A percentile compares a stretch with the other conserved stretches of the same genome.
phyloP scores from a whole-genome alignment of 2,329 filamentous ascomycete species.

The Alternaria atra region DNA sequence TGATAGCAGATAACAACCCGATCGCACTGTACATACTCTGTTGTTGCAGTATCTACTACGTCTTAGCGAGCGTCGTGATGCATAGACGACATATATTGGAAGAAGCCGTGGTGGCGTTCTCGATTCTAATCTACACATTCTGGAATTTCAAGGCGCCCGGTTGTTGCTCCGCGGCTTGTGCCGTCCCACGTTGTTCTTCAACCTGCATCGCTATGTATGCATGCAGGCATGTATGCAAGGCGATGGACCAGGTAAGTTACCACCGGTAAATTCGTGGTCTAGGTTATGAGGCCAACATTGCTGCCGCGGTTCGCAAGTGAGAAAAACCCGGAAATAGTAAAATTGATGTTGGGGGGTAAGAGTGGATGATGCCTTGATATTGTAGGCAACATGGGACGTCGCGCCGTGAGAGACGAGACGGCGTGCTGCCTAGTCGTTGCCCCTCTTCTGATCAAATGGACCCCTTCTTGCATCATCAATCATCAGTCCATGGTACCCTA shows the following conservation, averaged over 20 bases:
- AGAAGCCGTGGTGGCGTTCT: background rate
- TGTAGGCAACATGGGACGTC: background rate
- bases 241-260: background rate
- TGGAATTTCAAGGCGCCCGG: background rate
- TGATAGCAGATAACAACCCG: slow-evolving; percentile 1
- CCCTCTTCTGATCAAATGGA: background rate
- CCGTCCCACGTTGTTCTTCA: background rate
- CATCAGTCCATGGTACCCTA: background rate
- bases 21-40: background rate
- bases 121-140: background rate
- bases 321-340: background rate
- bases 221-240: background rate
- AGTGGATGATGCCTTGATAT: slow-evolving; percentile 1
- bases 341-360: background rate
- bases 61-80: background rate
- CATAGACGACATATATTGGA: background rate
- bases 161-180: background rate
- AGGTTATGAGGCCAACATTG: background rate
- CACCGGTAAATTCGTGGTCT: background rate
- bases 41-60: background rate
- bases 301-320: background rate
- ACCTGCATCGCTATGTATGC: background rate
- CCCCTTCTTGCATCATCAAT: slow-evolving; percentile 1
- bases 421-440: background rate
- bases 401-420: background rate